These are phyloP conservation scores for Penicillium olsonii DNA, from an alignment of 2,329 filamentous ascomycete species.

Conservation along the genomic window DNA sequence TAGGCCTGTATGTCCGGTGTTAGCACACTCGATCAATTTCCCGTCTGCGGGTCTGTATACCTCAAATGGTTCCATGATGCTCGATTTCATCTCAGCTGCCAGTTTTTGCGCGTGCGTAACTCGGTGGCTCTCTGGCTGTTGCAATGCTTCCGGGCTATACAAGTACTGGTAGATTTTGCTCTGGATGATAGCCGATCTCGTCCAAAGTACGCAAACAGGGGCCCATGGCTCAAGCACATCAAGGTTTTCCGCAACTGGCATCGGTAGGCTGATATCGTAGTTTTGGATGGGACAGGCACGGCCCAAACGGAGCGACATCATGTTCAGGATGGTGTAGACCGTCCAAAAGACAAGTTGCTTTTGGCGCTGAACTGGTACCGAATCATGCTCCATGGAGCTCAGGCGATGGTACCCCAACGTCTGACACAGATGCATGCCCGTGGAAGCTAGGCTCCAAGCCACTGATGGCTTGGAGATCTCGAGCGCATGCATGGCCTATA, in stretches of 20 bases:
- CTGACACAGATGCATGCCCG: constrained; percentile 62
- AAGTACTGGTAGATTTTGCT: constrained; percentile 61
- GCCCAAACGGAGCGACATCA: constrained; percentile 60
- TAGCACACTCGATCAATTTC: not conserved
- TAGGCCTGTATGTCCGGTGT: constrained; percentile 11
- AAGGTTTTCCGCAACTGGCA: constrained; percentile 22
- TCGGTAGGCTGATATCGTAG: constrained; percentile 57
- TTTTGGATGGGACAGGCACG: constrained; percentile 60
- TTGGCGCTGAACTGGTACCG: constrained; percentile 29
- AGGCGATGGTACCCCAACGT: constrained; percentile 60
- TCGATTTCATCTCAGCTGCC: constrained; percentile 30
- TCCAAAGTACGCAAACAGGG: constrained; percentile 56
- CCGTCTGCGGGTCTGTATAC: constrained; percentile 13
- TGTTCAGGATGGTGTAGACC: constrained; percentile 61
- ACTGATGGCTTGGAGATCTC: constrained; percentile 64
- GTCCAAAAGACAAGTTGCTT: constrained; percentile 57
- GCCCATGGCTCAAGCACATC: constrained; percentile 40
- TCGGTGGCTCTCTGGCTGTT: constrained; percentile 28
- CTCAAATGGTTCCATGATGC: constrained; percentile 33
- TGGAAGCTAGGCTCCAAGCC: constrained; percentile 63
- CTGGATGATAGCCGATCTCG: constrained; percentile 58
- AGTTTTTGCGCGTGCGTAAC: constrained; percentile 30
- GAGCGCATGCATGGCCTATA: constrained; percentile 61
- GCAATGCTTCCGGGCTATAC: constrained; percentile 46
- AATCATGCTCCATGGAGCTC: constrained; percentile 30